Percentiles rank a stretch among this genome's conserved stretches.
Conservation (phyloP, 2,329 filamentous ascomycete genomes). For the Penicillium sp. region DNA sequence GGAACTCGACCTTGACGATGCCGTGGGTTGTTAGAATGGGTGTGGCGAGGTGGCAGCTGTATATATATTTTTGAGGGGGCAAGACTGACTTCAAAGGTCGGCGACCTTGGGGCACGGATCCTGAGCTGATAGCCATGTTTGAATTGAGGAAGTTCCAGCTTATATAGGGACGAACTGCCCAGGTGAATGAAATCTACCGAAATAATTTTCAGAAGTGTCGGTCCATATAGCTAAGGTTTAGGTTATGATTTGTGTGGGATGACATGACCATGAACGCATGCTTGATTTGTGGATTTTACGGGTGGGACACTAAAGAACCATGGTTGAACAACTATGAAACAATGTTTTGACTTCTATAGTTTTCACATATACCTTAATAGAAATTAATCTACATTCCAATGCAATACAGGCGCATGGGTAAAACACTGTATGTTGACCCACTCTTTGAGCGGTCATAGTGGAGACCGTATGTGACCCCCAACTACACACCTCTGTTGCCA, state of each 20-base stretch:
- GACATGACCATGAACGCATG: slow-evolving; percentile 1
- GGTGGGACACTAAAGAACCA: background rate
- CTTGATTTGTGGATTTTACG: background rate
- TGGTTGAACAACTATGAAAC: background rate
- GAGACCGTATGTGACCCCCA: background rate
- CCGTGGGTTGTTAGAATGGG: background rate
- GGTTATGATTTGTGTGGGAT: background rate
- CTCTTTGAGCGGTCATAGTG: background rate
- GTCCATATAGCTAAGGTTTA: background rate
- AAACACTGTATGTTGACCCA: background rate
- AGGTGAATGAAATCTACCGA: too few relatives aligned
- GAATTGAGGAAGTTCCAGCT: too few relatives aligned
- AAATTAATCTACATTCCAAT: too few relatives aligned
- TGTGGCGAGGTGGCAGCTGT: background rate
- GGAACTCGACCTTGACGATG: slow-evolving; percentile 17
- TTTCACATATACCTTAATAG: too few relatives aligned
- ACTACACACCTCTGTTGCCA: too few relatives aligned
- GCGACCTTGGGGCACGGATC: background rate
- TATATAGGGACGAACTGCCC: too few relatives aligned
- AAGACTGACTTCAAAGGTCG: slow-evolving; percentile 7
- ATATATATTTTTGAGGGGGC: background rate
- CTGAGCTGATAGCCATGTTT: slow-evolving; percentile 3
- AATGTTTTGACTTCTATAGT: too few relatives aligned
- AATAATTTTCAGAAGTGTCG: background rate
- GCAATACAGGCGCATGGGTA: background rate